These are phyloP conservation scores for Carallia pectinifolia DNA, from an alignment of 345 rosid species.

Conservation along the genomic window DNA sequence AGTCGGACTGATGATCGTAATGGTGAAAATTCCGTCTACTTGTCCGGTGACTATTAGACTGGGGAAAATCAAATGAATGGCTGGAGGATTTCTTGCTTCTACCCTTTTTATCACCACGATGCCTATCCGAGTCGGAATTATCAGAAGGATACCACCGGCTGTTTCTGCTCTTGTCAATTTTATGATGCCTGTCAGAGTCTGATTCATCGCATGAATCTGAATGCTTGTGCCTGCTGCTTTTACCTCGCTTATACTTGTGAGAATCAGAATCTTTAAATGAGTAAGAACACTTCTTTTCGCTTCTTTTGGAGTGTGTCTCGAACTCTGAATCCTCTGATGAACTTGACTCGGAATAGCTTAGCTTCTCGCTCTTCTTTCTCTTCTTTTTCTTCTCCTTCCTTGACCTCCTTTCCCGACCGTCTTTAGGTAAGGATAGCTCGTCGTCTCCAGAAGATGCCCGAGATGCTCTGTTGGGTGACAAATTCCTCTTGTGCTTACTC, in stretches of 20 bases:
- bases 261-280: slow-evolving; percentile 37
- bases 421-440: slow-evolving; percentile 37
- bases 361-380: slow-evolving; percentile 36
- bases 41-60: slow-evolving; percentile 20
- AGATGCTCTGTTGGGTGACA: slow-evolving; percentile 31
- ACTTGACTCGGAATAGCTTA: slow-evolving; percentile 34
- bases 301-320: slow-evolving; percentile 29
- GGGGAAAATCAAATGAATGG: slow-evolving; percentile 23
- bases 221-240: slow-evolving; percentile 24
- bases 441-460: slow-evolving; percentile 28
- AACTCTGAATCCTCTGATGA: slow-evolving; percentile 38
- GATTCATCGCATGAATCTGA: slow-evolving; percentile 35
- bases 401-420: slow-evolving; percentile 30
- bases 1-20: background rate
- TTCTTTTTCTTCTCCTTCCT: slow-evolving; percentile 45
- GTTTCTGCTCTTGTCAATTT: slow-evolving; percentile 25
- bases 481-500: slow-evolving; percentile 43
- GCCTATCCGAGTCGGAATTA: slow-evolving; percentile 21
- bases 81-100: slow-evolving; percentile 10
- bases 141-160: slow-evolving; percentile 16
- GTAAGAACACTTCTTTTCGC: slow-evolving; percentile 33
- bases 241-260: slow-evolving; percentile 27
- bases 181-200: slow-evolving; percentile 31
- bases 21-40: background rate
- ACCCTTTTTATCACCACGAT: slow-evolving; percentile 15